These are phyloP conservation scores for Pneumocystis canis DNA, from an alignment of 1,139 yeast species.

Conservation along the genomic window DNA sequence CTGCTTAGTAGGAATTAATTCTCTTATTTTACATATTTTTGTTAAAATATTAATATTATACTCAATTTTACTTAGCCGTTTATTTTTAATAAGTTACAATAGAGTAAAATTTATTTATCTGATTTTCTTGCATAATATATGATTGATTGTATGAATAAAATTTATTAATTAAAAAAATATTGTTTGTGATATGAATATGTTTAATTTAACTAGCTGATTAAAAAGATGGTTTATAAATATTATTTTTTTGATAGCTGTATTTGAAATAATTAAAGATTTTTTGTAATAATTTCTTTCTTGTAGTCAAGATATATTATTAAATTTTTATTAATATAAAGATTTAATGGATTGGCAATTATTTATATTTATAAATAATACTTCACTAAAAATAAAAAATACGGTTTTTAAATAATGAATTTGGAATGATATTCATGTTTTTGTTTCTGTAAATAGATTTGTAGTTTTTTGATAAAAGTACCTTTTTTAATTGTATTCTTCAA, in stretches of 20 bases:
- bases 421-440: conserved; percentile 61
- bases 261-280: conserved; percentile 65
- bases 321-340: neutral
- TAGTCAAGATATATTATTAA: neutral
- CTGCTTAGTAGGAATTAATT: conserved; percentile 52
- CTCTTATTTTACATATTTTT: conserved; percentile 82
- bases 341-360: conserved; percentile 62
- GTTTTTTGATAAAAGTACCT: conserved; percentile 14
- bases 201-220: conserved; percentile 3
- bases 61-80: conserved; percentile 92
- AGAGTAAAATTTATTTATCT: neutral
- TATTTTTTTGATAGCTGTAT: conserved; percentile 44
- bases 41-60: conserved; percentile 77
- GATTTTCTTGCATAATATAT: neutral
- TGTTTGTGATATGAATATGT: conserved; percentile 70
- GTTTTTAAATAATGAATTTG: conserved; percentile 53
- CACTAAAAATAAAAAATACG: neutral
- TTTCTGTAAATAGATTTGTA: conserved; percentile 12
- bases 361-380: neutral
- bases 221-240: neutral
- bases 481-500: conserved; percentile 17
- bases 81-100: conserved; percentile 60
- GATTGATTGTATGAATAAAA: conserved; percentile 74
- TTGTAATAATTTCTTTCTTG: conserved; percentile 32
- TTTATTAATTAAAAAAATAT: conserved; percentile 79